Base-by-base conservation (phyloP, 192 early-diverging fungal genomes). In the Backusella sp. region DNA sequence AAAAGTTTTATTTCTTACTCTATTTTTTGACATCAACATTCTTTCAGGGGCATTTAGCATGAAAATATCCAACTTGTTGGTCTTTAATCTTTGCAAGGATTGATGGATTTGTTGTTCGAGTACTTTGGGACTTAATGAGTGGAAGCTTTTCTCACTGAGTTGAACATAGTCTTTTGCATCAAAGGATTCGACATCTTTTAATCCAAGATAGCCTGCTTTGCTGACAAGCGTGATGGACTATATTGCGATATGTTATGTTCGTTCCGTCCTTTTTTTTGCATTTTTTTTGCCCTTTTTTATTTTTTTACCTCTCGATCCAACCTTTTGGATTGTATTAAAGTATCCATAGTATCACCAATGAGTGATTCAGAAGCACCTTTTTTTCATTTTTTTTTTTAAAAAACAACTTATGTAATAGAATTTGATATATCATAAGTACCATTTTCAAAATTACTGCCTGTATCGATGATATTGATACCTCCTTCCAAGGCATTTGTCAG, bases 41-140 rank as follows among this genome's bases (percentile, higher is more conserved):
- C 94, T 77, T 77, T 95, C 94, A 17, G 94, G 94, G 72, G 86
- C 86, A 82, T 95, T 94, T 36, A 95, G 65, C 90, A 95, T 91
- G 71, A 91, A 92, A 19, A 90, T 76, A 78, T 95, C 94, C 53
- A 94, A 69, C 21, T 80, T 83, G 15, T 91, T 80, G 2, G 91
- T 72, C 0, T 82, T 65, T 42, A 94, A 73, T 34, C 92, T 76
- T 1, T 77, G 46, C 30, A 95, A 78, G 0, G 90, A 92, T 28
- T 71, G 65, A 0, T 83, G 78, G 32, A 95, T 85, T 68, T 91
- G 85, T 6, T 75, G 28, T 69, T 89, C 83, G 32, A 94, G 83
- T 65, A 90, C 87, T 39, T 77, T 72, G 17, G 92, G 90, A 42
- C 88, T 80, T 30, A 94, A 86, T 9, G 86, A 90, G 67, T 94